Evolutionary conservation across 495 filamentous ascomycete genomes (phyloP), one percentile per base, ranked within the genome.

Genomic region (Staphylotrichum longicolle): DNA sequence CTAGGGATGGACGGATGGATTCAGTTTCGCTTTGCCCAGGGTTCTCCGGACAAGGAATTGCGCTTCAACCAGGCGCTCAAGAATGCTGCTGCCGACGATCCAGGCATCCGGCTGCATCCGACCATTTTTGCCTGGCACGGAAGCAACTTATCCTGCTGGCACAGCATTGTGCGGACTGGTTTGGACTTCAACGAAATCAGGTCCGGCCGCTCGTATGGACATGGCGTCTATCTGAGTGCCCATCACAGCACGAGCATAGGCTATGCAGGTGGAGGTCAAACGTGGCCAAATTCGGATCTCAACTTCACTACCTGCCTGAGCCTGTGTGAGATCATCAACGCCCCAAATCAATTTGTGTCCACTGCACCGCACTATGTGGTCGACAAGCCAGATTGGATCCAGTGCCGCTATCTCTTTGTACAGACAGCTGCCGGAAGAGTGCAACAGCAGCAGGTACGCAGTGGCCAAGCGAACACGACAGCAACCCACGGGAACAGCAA

Each of bases 81-180:
- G 30, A 69, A 78, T 5, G 72, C 81, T 3, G 72, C 78, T 0
- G 56, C 67, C 11, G 68, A 72, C 2, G 63, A 78, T 12, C 73
- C 77, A 39, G 37, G 37, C 7, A 61, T 75, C 41, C 5, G 45
- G 10, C 66, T 68, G 32, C 73, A 86, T 63, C 88, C 91, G 0
- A 91, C 91, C 0, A 66, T 95, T 2, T 93, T 93, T 69, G 90
- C 89, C 2, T 96, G 86, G 82, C 91, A 94, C 70, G 93, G 93
- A 4, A 95, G 91, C 66, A 72, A 75, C 0, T 60, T 96, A 2
- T 44, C 62, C 0, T 96, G 95, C 68, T 98, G 93, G 93, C 93
- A 96, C 71, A 88, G 84, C 63, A 98, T 98, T 61, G 81, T 98
- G 57, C 83, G 93, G 47, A 82, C 88, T 60, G 92, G 93, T 2